Evolutionary conservation across 2,329 filamentous ascomycete species (phyloP), one percentile per base, ranked within the genome.

Genomic region (Dothistroma pini): DNA sequence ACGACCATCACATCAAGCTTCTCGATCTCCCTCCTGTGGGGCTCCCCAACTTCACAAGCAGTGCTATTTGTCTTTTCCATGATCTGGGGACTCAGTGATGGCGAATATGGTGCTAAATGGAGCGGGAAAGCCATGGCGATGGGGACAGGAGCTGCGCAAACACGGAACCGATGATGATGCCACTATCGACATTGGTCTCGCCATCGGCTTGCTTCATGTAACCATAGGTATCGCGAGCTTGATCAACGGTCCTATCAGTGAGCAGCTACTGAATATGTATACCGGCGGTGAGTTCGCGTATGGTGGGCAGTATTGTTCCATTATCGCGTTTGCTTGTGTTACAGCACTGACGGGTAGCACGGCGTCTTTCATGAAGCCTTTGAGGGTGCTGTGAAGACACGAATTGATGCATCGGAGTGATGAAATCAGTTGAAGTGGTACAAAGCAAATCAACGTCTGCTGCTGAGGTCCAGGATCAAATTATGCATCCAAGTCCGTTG

Each of bases 1-100:
- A 74, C 74, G 11, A 74, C 75, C 0, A 50, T 76, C 16, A 74
- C 74, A 16, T 74, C 73, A 19, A 67, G 72, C 2, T 44, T 74
- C 4, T 68, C 72, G 2, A 73, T 77, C 5, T 77, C 80, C 63
- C 65, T 80, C 19, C 70, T 83, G 31, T 81, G 80, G 72, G 78
- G 79, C 14, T 65, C 80, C 0, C 74, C 77, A 1, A 80, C 78
- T 10, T 75, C 70, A 21, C 60, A 78, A 38, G 61, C 75, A n/a
- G 69, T 72, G 60, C 65, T 80, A 0, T 78, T 78, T 60, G 62
- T 77, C 44, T 80, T 81, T 60, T 74, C 63, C 72, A 74, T 76
- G 57, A 72, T 68, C 9, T 84, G 69, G 50, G 78, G 78, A 6
- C 69, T 75, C 1, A 76, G 76, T 54, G 77, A 76, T 8, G 77